Percentiles rank a stretch among this genome's conserved stretches.
phyloP scores from a whole-genome alignment of 1,284 basidiomycete genomes.

The Microbotryum saponariae region DNA sequence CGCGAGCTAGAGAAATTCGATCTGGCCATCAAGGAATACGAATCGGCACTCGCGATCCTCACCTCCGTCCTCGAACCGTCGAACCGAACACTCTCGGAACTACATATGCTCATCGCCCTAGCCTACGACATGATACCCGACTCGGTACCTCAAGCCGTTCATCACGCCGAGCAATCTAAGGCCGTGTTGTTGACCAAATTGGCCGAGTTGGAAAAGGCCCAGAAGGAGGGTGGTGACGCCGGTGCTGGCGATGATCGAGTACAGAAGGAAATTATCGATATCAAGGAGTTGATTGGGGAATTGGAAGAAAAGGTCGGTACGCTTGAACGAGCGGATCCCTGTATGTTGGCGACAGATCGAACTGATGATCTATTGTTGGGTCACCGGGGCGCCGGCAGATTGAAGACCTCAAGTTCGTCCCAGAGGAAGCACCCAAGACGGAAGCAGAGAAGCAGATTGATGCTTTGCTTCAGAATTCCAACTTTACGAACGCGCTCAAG shows the following conservation, averaged over 20 bases:
- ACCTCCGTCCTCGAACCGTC: constrained; percentile 15
- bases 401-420: constrained; percentile 35
- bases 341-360: neutral
- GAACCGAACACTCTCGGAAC: constrained; percentile 33
- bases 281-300: constrained; percentile 29
- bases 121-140: constrained; percentile 34
- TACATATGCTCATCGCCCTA: constrained; percentile 36
- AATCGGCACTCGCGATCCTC: constrained; percentile 24
- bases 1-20: constrained; percentile 32
- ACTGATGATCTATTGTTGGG: too few relatives aligned
- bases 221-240: neutral
- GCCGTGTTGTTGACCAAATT: constrained; percentile 25
- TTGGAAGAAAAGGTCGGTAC: constrained; percentile 31
- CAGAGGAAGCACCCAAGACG: constrained; percentile 23
- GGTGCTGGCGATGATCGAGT: constrained; percentile 14
- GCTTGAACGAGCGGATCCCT: neutral
- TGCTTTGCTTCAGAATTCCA: constrained; percentile 19
- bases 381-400: constrained; percentile 24
- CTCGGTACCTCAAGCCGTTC: constrained; percentile 26
- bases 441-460: constrained; percentile 25
- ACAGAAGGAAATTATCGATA: constrained; percentile 31
- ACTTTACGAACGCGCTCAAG: constrained; percentile 4
- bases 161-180: constrained; percentile 35
- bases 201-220: constrained; percentile 13
- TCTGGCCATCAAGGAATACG: constrained; percentile 33